Conservation (phyloP, 163 green algal genomes). For the Scenedesmus sp. region DNA sequence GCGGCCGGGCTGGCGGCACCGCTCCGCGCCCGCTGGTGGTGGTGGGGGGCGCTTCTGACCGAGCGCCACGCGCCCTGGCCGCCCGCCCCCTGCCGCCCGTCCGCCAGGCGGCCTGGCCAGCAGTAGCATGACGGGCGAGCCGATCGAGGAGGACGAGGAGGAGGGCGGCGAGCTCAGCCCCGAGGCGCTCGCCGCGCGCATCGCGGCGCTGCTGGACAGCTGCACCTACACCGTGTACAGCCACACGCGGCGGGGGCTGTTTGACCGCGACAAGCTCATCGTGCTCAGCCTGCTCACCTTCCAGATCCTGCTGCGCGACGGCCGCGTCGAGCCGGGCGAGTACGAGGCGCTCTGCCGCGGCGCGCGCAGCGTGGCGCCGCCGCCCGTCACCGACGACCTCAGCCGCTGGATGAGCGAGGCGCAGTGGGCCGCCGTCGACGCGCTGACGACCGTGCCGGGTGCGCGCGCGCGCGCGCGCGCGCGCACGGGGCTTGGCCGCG, state of each 20-base stretch:
- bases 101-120: no score
- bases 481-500: no score
- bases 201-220: conserved; percentile 72
- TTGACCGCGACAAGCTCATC: conserved; percentile 91
- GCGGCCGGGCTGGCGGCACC: no score
- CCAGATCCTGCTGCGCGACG: conserved; percentile 60
- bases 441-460: conserved; percentile 60
- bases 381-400: conserved; percentile 85
- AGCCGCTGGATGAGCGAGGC: conserved; percentile 84
- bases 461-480: background rate
- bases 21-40: no score
- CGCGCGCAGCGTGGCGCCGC: conserved; percentile 65
- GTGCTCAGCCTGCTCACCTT: conserved; percentile 85
- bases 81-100: no score
- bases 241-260: conserved; percentile 86
- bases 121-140: conserved; percentile 31
- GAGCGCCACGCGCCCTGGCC: no score
- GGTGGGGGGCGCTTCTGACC: no score
- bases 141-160: conserved; percentile 39
- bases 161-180: conserved; percentile 36
- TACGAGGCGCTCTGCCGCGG: conserved; percentile 81
- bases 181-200: conserved; percentile 56
- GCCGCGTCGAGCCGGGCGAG: conserved; percentile 70
- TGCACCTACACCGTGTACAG: conserved; percentile 90
- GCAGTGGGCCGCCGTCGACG: conserved; percentile 82